Evolutionary conservation across 2,329 filamentous ascomycete genomes (phyloP), one percentile per base, ranked within the genome.

Genomic region (Fusarium bulbicola): DNA sequence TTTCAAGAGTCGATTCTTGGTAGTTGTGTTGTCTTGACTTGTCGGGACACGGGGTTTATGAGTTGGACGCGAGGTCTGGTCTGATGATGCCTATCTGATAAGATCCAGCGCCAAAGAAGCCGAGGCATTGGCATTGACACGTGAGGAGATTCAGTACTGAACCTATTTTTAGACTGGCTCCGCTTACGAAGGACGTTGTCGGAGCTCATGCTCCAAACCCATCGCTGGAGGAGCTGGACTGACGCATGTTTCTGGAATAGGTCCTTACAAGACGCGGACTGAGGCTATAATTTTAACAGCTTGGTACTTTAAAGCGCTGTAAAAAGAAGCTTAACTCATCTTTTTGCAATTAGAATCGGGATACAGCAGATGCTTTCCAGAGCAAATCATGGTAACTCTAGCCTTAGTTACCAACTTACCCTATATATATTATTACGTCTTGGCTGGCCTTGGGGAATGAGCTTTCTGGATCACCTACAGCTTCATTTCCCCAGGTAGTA

Each of bases 281-380:
- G 5, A 6, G 5, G 6, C 8, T 4, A 14, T 2, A 20, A 45
- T 20, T 14, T 3, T 2, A 6, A 14, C 5, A 45, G 24, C 24
- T 10, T 14, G 4, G 0, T 26, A 10, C 1, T 6, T 13, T 10
- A 7, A 20, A 45, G 5, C 7, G 12, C 12, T 20, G 7, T 20
- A 20, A 8, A 16, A 34, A 8, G 1, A 34, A 2, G 15, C 6
- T 10, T 0, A 3, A 15, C 8, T 11, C 2, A 28, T 7, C 13
- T 8, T 15, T 47, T 21, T 28, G 7, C 0, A 26, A 28, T 28
- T 0, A 12, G 26, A 21, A 3, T 21, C 0, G 0, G 9, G 7
- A 11, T 16, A 21, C 5, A 21, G 15, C 0, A 21, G 4, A 28
- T 15, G 6, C 13, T 21, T 7, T 47, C 9, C 11, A 6, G 6